Base-by-base conservation (phyloP, 2,329 filamentous ascomycete genomes). In the Thielaviopsis populi region DNA sequence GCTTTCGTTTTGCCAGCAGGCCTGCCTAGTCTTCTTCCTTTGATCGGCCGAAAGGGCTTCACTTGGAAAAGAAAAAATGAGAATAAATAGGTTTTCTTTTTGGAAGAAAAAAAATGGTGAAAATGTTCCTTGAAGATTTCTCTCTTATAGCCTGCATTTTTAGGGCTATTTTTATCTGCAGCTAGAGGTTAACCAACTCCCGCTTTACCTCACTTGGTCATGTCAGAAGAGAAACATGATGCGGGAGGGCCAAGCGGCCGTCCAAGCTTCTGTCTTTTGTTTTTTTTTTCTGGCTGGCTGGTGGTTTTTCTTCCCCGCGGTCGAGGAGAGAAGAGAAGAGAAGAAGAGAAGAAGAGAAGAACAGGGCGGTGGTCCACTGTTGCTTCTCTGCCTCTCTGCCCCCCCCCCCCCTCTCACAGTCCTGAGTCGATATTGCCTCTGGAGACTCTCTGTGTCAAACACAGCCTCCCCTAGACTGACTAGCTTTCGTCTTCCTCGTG, bases 41-140 rank as follows among this genome's bases (percentile, higher is more conserved):
- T 17, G 27, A 56, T 56, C 53, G 53, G 53, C 53, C 53, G 24
- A 56, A 37, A 56, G 37, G 19, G 24, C 27, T 56, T 56, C 17
- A 56, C 10, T 56, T 3, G 27, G 22, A 22, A 27, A n/a, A 54
- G 22, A 27, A 56, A 8, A 13, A 30, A 27, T 13, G 17, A 46
- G 6, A 50, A 50, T 24, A 24, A 50, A 27, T 27, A 24, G 22
- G 27, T 24, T 50, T n/a, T n/a, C n/a, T n/a, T n/a, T n/a, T n/a
- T n/a, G n/a, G n/a, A n/a, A n/a, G n/a, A n/a, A n/a, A 50, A n/a
- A 33, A 56, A 56, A 56, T 37, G 27, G 6, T 30, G n/a, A 56
- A 37, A 33, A 17, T 56, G 24, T n/a, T 33, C 27, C 53, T 56
- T 56, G 53, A 56, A 56, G 53, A 56, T 56, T 56, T 56, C 53